Evolutionary conservation across 2,329 filamentous ascomycete genomes (phyloP).

Genomic region (Zymoseptoria brevis): DNA sequence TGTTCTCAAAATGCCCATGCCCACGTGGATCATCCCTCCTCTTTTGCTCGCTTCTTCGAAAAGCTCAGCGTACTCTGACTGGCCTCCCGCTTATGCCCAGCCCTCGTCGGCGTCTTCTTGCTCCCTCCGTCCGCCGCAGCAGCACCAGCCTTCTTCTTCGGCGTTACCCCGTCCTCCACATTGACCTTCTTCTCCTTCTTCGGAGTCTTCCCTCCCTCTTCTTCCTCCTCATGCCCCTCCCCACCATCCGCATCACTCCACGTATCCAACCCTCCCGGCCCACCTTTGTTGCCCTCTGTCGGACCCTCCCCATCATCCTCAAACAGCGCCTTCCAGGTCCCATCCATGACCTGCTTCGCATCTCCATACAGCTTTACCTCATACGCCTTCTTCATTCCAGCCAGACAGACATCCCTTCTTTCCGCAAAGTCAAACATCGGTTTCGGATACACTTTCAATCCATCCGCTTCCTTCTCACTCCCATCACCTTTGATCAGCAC

Average conservation of each 20-base stretch:
- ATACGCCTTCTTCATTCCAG: constrained; percentile 65
- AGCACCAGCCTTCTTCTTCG: constrained; percentile 3
- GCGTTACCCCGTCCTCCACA: constrained; percentile 1
- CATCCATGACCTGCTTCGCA: constrained; percentile 53
- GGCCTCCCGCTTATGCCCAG: constrained; percentile 26
- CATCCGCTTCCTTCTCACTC: constrained; percentile 32
- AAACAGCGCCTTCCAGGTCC: constrained; percentile 48
- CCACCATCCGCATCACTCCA: constrained; percentile 23
- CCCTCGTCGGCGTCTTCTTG: constrained; percentile 5
- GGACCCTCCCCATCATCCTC: constrained; percentile 39
- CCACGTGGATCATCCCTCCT: neutral
- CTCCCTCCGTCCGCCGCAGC: constrained; percentile 4
- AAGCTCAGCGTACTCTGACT: constrained; percentile 30
- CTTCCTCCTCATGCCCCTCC: constrained; percentile 14
- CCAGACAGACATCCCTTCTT: constrained; percentile 54
- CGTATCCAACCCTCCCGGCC: constrained; percentile 30
- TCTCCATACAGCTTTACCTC: constrained; percentile 56
- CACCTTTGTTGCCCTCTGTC: constrained; percentile 35
- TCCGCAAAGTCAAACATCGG: constrained; percentile 70
- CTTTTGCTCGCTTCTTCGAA: constrained; percentile 24
- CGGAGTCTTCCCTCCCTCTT: constrained; percentile 7
- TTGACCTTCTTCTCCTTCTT: constrained; percentile 7
- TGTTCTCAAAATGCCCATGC: neutral
- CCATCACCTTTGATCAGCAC: constrained; percentile 52
- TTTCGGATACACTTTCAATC: constrained; percentile 53